Conservation (phyloP, 2,329 filamentous ascomycete genomes). For the Exophiala sp. region DNA sequence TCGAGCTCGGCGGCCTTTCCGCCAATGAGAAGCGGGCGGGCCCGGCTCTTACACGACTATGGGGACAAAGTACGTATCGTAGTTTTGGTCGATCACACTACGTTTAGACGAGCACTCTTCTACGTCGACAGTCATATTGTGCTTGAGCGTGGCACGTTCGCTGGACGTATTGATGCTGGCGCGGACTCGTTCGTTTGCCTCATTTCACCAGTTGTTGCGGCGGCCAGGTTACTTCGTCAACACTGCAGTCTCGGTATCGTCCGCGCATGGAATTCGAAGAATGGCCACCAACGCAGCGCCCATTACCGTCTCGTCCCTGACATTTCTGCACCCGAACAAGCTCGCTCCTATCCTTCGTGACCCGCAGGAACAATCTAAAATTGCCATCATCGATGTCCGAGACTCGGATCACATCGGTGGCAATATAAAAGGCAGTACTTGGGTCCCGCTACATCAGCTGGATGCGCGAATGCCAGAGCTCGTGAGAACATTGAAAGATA, state of each 20-base stretch:
- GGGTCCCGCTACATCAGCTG: constrained; percentile 67
- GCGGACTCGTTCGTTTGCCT: not conserved
- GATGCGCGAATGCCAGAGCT: constrained; percentile 75
- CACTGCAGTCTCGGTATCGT: not conserved
- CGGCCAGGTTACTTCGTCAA: not conserved
- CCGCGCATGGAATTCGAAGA: not conserved
- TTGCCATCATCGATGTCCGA: constrained; percentile 82
- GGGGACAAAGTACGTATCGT: too few species aligned
- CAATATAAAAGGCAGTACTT: constrained; percentile 71
- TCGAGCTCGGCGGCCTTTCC: too few species aligned
- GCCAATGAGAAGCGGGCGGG: too few species aligned
- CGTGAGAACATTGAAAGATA: constrained; percentile 67
- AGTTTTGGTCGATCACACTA: too few species aligned
- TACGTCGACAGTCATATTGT: too few species aligned
- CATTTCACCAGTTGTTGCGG: not conserved
- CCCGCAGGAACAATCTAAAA: constrained; percentile 40
- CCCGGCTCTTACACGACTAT: too few species aligned
- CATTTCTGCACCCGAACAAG: constrained; percentile 61
- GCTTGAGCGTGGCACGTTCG: too few species aligned
- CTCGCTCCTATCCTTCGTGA: constrained; percentile 61
- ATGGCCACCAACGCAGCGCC: constrained; percentile 34
- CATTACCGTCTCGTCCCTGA: constrained; percentile 57
- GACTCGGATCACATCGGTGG: constrained; percentile 87
- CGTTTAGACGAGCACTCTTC: too few species aligned
- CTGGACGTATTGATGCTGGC: not conserved